Base-by-base conservation (phyloP, 1,139 yeast species). In the Suhomyces maxii region DNA sequence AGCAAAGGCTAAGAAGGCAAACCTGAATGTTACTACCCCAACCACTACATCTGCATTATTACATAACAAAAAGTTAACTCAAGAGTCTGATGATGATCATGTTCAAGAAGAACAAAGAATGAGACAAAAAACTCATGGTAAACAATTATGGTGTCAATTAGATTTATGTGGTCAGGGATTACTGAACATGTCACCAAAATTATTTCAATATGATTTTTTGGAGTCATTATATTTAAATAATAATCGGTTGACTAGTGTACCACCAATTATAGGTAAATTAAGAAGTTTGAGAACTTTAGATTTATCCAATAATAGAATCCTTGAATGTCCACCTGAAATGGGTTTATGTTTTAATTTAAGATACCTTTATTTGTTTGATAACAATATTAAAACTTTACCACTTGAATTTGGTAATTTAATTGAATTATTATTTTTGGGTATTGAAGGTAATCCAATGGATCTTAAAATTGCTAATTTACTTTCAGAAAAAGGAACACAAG, bases 131-230 rank as follows among this genome's bases (percentile, higher is more conserved):
- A 80, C 87, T 40, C 82, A 84, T 45, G 83, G 85, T 28, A 80
- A 79, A 57, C 97, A 91, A 68, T 78, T 87, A 59, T 95, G 99
- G 99, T 87, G 96, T 46, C 95, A 93, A 26, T 74, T 95, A 55
- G 99, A 95, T 69, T 74, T 93, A 54, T 83, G 95, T 55, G 97
- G 97, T 47, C 96, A 93, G 67, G 90, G 95, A 25, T 73, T 93
- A 45, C 75, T 82, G 53, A 79, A 81, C 51, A 59, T 91, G 38
- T 82, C 90, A 12, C 82, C 86, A 26, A 86, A 84, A 57, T 69
- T 95, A 47, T 89, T 90, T 72, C 83, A 83, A 43, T 95, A 90
- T 65, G 80, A 81, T 50, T 95, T 95, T 60, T 77, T 95, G 60
- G 95, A 95, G 60, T 85, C 93, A 50, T 76, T 95, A 47, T 93